Evolutionary conservation across 495 filamentous ascomycete genomes (phyloP).

Genomic region (Neurospora sp.): DNA sequence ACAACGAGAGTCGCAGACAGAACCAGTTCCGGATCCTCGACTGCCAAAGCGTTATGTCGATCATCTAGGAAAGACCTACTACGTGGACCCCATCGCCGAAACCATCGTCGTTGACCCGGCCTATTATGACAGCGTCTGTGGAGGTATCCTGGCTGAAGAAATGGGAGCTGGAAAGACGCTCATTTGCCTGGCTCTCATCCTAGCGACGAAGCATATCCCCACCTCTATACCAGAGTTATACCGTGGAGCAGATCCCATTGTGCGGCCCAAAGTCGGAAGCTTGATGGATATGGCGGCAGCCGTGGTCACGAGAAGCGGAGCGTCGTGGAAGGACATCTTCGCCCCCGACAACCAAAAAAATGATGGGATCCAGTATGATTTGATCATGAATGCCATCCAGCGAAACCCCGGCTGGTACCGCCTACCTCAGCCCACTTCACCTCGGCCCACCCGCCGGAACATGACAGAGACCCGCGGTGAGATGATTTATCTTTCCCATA

Average conservation of each 20-base stretch:
- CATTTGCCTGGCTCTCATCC: constrained; percentile 71
- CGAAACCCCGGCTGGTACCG: constrained; percentile 43
- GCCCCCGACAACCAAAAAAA: constrained; percentile 9
- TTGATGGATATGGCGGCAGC: constrained; percentile 61
- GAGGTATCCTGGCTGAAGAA: constrained; percentile 67
- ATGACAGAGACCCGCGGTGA: neutral
- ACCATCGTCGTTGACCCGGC: constrained; percentile 49
- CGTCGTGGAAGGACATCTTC: constrained; percentile 60
- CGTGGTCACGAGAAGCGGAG: constrained; percentile 48
- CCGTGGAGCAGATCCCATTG: neutral
- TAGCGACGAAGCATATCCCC: constrained; percentile 65
- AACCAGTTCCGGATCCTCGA: constrained; percentile 61
- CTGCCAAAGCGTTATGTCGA: constrained; percentile 40
- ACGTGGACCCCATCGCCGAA: constrained; percentile 57
- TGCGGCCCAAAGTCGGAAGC: constrained; percentile 15
- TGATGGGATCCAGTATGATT: constrained; percentile 28
- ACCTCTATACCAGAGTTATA: constrained; percentile 47
- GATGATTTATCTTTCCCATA: constrained; percentile 49
- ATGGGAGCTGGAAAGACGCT: constrained; percentile 79
- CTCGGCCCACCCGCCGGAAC: constrained; percentile 25
- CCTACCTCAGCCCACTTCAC: constrained; percentile 29
- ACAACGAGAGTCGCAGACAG: constrained; percentile 62
- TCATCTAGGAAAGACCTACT: constrained; percentile 55
- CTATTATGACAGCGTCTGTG: constrained; percentile 63
- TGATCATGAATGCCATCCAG: constrained; percentile 47